A percentile compares a stretch with the other conserved stretches of the same genome.
phyloP scores from a whole-genome alignment of 2,329 filamentous ascomycete genomes.

The Endocalyx cinctus region DNA sequence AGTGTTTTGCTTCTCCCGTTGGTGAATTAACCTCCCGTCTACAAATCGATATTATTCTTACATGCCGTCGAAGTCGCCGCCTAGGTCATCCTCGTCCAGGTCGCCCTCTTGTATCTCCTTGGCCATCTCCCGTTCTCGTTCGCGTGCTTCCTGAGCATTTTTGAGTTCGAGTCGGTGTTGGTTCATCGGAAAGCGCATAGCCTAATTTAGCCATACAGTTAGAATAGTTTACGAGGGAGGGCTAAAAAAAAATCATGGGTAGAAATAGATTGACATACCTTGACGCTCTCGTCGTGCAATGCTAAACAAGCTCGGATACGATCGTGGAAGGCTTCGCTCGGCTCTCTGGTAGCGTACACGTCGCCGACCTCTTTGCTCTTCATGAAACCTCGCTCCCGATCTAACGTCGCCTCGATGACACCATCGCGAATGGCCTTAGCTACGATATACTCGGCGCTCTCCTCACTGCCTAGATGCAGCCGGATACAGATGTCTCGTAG shows the following conservation, averaged over 20 bases:
- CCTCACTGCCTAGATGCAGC: constrained; percentile 87
- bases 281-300: constrained; percentile 96
- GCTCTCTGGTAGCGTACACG: constrained; percentile 92
- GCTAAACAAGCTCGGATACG: constrained; percentile 87
- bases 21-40: too few species aligned
- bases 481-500: constrained; percentile 96
- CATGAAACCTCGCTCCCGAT: constrained; percentile 95
- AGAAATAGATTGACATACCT: constrained; percentile 71
- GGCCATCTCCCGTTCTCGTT: constrained; percentile 91
- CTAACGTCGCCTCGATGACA: constrained; percentile 90
- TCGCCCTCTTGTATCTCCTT: constrained; percentile 99
- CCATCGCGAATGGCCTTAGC: constrained; percentile 97
- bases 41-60: too few species aligned
- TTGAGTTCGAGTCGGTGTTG: constrained; percentile 95
- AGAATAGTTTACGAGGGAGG: too few species aligned
- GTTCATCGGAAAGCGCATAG: constrained; percentile 99
- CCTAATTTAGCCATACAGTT: too few species aligned
- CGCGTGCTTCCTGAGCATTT: constrained; percentile 96
- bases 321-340: constrained; percentile 95
- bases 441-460: constrained; percentile 98
- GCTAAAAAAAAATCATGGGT: constrained; percentile 4
- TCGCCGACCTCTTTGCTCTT: constrained; percentile 97
- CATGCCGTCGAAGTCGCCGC: constrained; percentile 93
- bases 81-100: constrained; percentile 92
- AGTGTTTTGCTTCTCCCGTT: too few species aligned